Conservation (phyloP, 345 rosid species). For the Heritiera fomes region DNA sequence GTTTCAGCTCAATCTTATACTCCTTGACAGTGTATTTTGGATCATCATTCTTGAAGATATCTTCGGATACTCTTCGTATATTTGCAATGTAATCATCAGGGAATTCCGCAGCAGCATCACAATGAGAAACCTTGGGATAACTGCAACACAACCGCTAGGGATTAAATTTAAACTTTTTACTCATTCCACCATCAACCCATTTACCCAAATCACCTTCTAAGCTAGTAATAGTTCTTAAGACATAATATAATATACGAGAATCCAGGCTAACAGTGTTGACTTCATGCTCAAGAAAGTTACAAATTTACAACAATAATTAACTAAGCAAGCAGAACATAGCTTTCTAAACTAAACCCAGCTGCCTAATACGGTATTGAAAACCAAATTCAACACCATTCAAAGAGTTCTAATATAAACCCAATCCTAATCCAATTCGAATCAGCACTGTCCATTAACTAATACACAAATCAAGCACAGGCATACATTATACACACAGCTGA, state of each 20-base stretch:
- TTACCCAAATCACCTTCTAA: background rate
- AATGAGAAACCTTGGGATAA: slow-evolving; percentile 64
- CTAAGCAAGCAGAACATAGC: background rate
- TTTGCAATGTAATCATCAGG: slow-evolving; percentile 58
- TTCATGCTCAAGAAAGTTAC: background rate
- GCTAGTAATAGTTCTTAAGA: background rate
- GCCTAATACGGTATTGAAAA: background rate
- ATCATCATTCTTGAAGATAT: slow-evolving; percentile 45
- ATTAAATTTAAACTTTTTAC: slow-evolving; percentile 13
- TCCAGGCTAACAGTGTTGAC: background rate
- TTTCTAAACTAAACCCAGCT: background rate
- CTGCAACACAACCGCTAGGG: slow-evolving; percentile 35
- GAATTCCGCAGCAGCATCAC: slow-evolving; percentile 78
- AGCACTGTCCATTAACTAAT: background rate
- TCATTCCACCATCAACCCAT: background rate
- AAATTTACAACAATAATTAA: background rate
- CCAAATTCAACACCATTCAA: background rate
- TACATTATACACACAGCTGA: background rate
- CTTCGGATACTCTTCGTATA: slow-evolving; percentile 43
- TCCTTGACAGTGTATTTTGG: slow-evolving; percentile 57
- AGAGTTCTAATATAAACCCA: too few species aligned
- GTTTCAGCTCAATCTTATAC: slow-evolving; percentile 72
- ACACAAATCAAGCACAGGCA: background rate
- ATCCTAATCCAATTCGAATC: background rate
- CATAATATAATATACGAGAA: background rate